Conservation (phyloP, 331 rosid species). For the Quercus tomentella region DNA sequence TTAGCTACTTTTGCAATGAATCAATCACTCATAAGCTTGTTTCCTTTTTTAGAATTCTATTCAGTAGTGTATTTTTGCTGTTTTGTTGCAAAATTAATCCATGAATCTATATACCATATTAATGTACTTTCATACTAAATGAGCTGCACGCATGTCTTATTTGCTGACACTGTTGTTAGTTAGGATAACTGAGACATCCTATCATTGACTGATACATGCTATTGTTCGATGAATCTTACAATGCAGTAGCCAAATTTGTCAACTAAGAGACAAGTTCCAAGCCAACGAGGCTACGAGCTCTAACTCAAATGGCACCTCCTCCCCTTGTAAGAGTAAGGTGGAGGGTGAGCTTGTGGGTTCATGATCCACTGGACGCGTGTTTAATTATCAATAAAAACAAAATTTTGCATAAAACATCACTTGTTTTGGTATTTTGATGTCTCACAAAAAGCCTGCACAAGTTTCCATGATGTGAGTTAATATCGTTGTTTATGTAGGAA, state of each 20-base stretch:
- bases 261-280: background rate
- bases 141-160: background rate
- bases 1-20: background rate
- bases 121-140: background rate
- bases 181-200: background rate
- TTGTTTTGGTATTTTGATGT: too few species aligned
- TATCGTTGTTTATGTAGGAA: conserved; percentile 49
- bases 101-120: background rate
- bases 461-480: background rate
- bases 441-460: background rate
- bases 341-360: too few species aligned
- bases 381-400: too few species aligned
- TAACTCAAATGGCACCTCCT: too few species aligned
- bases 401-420: too few species aligned
- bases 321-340: too few species aligned
- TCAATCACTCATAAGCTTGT: background rate
- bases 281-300: too few species aligned
- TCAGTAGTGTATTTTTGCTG: background rate
- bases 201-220: background rate
- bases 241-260: background rate
- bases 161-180: background rate
- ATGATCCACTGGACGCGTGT: too few species aligned
- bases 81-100: background rate
- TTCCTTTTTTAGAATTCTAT: background rate
- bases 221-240: background rate